Base-by-base conservation (phyloP, 164 flowering plant species). In the Macadamia tetraphylla region DNA sequence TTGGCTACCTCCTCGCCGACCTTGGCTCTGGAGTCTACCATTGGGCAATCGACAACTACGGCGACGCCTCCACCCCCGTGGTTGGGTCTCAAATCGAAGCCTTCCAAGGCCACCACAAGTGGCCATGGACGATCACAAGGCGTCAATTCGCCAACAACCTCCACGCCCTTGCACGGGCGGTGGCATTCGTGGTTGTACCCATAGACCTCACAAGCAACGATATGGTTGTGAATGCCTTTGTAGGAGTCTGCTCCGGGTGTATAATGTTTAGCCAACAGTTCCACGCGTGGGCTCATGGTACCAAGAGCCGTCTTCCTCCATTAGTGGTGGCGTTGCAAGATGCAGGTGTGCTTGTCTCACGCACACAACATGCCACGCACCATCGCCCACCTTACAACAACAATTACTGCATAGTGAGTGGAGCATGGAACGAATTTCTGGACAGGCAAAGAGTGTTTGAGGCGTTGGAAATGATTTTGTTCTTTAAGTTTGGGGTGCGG, bases 261-360 rank as follows among this genome's bases (percentile, higher is more conserved):
- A 84, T 89, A 58, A 88, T 94, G 94, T 91, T 89, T 31, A 86
- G 97, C 84, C 98, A 88, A 56, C 98, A 89, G 71, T 94, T 91
- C 55, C 98, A 94, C 65, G 89, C 98, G 1, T 94, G 98, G 98
- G 88, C 98, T 6, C 98, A 90, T 59, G 73, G 85, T 8, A 86
- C 88, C 6, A 87, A 84, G 77, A 86, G 91, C 83, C 79, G 77
- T 60, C 76, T 94, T 0, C 94, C 94, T 5, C 73, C 80, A 2
- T 6, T 73, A 3, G 91, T 94, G 56, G 86, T 85, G 76, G 86
- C 84, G 0, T 62, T 91, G 73, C 98, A 94, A 58, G 96, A 89
- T 15, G 69, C 71, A 0, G 97, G 97, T 0, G 51, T 91, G 51
- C 83, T 94, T 0, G 85, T 94, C 62, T 86, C 96, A 6, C 79